phyloP scores from a whole-genome alignment of 108 stramenopile species.

The Cyclotella choctawhatcheeana region DNA sequence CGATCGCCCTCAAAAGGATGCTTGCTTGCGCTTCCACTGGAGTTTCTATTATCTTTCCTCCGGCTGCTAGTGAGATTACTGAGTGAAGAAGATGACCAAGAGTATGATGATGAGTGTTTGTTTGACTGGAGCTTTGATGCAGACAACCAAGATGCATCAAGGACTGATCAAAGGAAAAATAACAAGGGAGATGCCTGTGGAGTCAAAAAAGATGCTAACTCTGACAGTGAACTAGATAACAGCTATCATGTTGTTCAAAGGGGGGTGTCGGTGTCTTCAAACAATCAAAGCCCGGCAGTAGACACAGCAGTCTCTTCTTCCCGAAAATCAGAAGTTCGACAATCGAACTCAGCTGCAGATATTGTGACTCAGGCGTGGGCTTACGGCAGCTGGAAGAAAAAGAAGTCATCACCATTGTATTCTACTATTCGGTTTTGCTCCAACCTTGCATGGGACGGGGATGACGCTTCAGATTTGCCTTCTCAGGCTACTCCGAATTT shows the following conservation, averaged over 20 bases:
- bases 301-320: neutral
- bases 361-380: slow-evolving; percentile 24
- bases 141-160: neutral
- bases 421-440: slow-evolving; percentile 38
- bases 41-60: slow-evolving; percentile 63
- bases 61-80: slow-evolving; percentile 69
- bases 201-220: neutral
- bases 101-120: slow-evolving; percentile 62
- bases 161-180: neutral
- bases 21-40: slow-evolving; percentile 51
- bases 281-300: neutral
- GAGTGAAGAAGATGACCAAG: slow-evolving; percentile 57
- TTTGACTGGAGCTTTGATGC: slow-evolving; percentile 28
- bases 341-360: neutral
- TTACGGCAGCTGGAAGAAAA: slow-evolving; percentile 34
- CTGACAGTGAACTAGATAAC: slow-evolving; percentile 8
- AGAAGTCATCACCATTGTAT: slow-evolving; percentile 38
- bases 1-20: slow-evolving; percentile 11
- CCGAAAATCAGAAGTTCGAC: neutral
- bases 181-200: neutral
- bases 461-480: neutral
- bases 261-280: neutral
- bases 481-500: too few relatives aligned
- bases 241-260: slow-evolving; percentile 11
- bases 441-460: slow-evolving; percentile 27